Evolutionary conservation across 2,329 filamentous ascomycete species (phyloP), one percentile per base, ranked within the genome.

Genomic region (Setomelanomma holmii): DNA sequence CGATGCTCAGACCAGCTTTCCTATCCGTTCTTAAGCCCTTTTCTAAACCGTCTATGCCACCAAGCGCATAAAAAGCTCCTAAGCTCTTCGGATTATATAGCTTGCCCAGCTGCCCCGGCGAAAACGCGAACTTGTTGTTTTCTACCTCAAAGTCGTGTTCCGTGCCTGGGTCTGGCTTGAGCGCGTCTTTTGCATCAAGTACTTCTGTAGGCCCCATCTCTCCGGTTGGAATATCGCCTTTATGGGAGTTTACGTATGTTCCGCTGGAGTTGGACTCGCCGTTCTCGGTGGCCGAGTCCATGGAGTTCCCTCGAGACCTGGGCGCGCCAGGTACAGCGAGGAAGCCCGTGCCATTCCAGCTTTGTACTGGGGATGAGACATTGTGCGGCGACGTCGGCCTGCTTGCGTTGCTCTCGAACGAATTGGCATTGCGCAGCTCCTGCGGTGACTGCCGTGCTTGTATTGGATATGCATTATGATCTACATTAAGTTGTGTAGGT

Each of bases 111-210:
- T 96, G 88, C 12, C 93, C 92, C 10, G 87, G 87, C 1, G 87
- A 86, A 70, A 91, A 96, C 14, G 91, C 92, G 67, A 96, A 96
- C 0, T 89, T 88, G 71, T 95, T 96, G 48, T 74, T 67, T 5
- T 88, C 82, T 10, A 93, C 82, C 38, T 84, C 65, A 64, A 96
- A 96, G 56, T 93, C 90, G 16, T 43, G 78, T 80, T 70, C 89
- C 45, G 87, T 89, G 5, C 87, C 88, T 1, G 86, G 88, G 68
- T 96, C 91, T 0, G 91, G 89, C 43, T 82, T 85, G 55, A 96
- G 77, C 0, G 91, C 91, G 56, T 88, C 83, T 39, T 84, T 76
- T 57, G 90, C 86, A 39, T 84, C 84, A 64, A 87, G 83, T 33
- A 91, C 81, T 51, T 82, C 76, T 57, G 79, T 74, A 16, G 76